A percentile compares a stretch with the other conserved stretches of the same genome.
phyloP scores from a whole-genome alignment of 108 stramenopile species.

The Ochromonas danica region DNA sequence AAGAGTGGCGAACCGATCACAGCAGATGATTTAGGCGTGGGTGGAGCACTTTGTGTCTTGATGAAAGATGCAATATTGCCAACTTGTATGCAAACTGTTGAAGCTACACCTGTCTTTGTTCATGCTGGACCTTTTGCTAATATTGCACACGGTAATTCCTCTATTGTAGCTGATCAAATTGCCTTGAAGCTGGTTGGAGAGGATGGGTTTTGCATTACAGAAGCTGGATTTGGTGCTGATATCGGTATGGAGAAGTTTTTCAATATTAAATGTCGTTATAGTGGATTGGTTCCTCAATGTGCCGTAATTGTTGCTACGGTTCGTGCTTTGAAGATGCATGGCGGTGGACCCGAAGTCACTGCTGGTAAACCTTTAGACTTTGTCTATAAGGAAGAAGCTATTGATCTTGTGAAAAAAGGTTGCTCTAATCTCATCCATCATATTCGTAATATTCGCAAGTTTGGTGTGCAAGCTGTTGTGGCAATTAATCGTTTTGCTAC shows the following conservation, averaged over 20 bases:
- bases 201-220: constrained; percentile 93
- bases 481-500: constrained; percentile 70
- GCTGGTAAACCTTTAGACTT: constrained; percentile 72
- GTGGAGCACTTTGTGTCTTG: constrained; percentile 89
- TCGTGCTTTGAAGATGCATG: constrained; percentile 98
- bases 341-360: constrained; percentile 86
- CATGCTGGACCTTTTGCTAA: constrained; percentile 96
- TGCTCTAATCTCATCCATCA: constrained; percentile 84
- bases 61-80: constrained; percentile 95
- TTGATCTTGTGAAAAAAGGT: constrained; percentile 57
- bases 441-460: constrained; percentile 86
- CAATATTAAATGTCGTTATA: constrained; percentile 95
- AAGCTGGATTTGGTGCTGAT: constrained; percentile 97
- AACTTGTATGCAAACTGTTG: constrained; percentile 96
- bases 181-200: constrained; percentile 81
- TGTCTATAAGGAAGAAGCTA: constrained; percentile 57
- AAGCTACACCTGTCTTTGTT: constrained; percentile 91
- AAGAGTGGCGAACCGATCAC: constrained; percentile 68
- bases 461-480: constrained; percentile 91
- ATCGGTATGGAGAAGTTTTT: constrained; percentile 99
- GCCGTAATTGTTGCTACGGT: constrained; percentile 97
- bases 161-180: constrained; percentile 90
- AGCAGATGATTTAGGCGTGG: constrained; percentile 93
- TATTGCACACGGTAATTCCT: constrained; percentile 92
- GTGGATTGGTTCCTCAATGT: constrained; percentile 80